Percentiles rank a stretch among this genome's conserved stretches.
Evolutionary conservation across 169 alveolate genomes (phyloP).

Genomic region (Cryptosporidium ryanae): DNA sequence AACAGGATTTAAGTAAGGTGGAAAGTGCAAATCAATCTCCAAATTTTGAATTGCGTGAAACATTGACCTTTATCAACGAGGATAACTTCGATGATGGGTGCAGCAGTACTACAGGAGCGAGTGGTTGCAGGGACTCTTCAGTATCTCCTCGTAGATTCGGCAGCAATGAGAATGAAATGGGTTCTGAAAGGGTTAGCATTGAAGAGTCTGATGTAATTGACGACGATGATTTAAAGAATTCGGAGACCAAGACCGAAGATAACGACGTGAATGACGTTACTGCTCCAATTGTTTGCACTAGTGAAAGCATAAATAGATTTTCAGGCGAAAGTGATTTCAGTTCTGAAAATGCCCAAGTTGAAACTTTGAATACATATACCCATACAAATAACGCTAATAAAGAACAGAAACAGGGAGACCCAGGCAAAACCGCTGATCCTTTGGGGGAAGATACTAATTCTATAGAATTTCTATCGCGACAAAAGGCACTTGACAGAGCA

Average conservation of each 20-base stretch:
- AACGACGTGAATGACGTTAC: neutral
- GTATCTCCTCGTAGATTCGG: constrained; percentile 56
- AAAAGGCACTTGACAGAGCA: constrained; percentile 69
- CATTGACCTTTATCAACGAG: constrained; percentile 18
- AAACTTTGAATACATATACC: neutral
- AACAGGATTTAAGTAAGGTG: constrained; percentile 54
- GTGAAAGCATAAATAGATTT: neutral
- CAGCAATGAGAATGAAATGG: constrained; percentile 1
- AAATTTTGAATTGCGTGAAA: constrained; percentile 62
- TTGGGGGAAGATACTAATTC: neutral
- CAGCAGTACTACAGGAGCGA: constrained; percentile 74
- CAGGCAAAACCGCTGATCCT: neutral
- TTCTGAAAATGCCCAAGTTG: neutral
- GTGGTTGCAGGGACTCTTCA: constrained; percentile 70
- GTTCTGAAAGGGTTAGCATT: neutral
- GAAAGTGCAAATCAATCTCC: constrained; percentile 60
- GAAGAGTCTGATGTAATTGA: neutral
- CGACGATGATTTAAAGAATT: neutral
- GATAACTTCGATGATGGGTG: constrained; percentile 69
- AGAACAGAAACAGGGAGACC: constrained; percentile 1
- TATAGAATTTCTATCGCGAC: constrained; percentile 53
- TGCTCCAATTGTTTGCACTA: neutral
- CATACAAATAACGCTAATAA: neutral
- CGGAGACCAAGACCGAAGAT: neutral
- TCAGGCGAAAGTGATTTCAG: neutral